Conservation (phyloP, 768 basidiomycete genomes). For the Kwoniella pini region DNA sequence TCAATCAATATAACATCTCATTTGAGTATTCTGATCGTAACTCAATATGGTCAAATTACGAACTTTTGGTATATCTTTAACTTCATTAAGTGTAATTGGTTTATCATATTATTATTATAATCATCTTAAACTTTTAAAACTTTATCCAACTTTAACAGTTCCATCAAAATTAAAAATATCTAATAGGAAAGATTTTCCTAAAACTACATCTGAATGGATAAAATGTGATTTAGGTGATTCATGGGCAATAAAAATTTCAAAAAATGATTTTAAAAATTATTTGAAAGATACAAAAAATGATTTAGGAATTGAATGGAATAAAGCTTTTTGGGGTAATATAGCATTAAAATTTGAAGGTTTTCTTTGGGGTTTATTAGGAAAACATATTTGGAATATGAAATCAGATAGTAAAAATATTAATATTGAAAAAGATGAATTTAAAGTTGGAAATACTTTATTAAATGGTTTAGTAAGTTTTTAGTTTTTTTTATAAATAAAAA, state of each 20-base stretch:
- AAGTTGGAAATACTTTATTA: not conserved
- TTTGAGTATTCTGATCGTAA: too few species aligned
- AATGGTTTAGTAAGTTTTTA: constrained; percentile 17
- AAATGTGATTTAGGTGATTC: constrained; percentile 5
- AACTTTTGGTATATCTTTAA: not conserved
- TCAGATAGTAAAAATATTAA: not conserved
- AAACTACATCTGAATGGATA: constrained; percentile 1
- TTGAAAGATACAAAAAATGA: not conserved
- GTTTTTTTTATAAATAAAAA: too few species aligned
- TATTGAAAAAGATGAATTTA: not conserved
- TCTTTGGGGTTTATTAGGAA: not conserved
- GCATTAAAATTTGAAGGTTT: not conserved
- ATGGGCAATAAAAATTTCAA: constrained; percentile 5
- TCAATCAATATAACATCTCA: too few species aligned
- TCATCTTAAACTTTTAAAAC: not conserved
- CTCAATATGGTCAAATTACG: not conserved
- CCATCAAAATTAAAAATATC: not conserved
- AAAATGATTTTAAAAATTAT: not conserved
- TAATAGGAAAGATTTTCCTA: not conserved
- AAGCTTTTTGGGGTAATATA: constrained; percentile 5
- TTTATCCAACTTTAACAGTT: not conserved
- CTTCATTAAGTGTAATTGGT: not conserved
- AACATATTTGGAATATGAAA: not conserved
- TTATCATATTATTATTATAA: not conserved
- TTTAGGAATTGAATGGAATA: constrained; percentile 2